Evolutionary conservation across 495 filamentous ascomycete species (phyloP), one percentile per base, ranked within the genome.

Genomic region (Neurospora pannonica): DNA sequence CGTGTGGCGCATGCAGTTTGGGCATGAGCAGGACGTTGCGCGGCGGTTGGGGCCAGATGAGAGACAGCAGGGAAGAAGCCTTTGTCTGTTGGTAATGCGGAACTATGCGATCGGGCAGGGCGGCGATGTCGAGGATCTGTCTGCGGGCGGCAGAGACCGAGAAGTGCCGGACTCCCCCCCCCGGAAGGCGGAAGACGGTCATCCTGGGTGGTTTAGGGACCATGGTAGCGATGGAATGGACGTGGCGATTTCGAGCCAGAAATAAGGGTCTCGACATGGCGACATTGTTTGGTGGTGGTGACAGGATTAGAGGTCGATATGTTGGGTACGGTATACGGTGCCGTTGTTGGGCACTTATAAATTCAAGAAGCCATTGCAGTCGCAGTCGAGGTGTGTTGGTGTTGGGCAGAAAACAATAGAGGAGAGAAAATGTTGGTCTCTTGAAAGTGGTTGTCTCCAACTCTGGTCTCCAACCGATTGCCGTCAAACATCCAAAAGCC

Each of bases 1-100:
- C 93, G 9, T 85, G 82, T 0, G 91, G 89, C 17, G 90, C 91
- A 75, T 91, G 87, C 62, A 93, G 87, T 78, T 99, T 99, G 79
- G 95, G 94, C 73, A 97, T 91, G 54, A 98, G 84, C 70, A 99
- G 88, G 73, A 99, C 86, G 80, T 98, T 98, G 71, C 93, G 90
- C 1, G 94, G 97, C 34, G 94, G 94, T 40, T 79, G 88, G 4
- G 93, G 93, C 96, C 96, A 99, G 83, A 91, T 89, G 15, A 99
- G 88, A 72, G 91, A 92, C 70, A 97, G 88, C 4, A 99, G 88
- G 38, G 86, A 88, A 31, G 87, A 87, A 9, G 83, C 77, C 70
- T 82, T 76, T 7, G 78, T 82, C 73, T 85, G 81, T 72, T 83
- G 81, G 77, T 87, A 89, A 46, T 81, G 82, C 13, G 89, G 89